Percentiles rank a stretch among this genome's conserved stretches.
Evolutionary conservation across 2,329 filamentous ascomycete genomes (phyloP).

Genomic region (Fusarium nisikadoi): DNA sequence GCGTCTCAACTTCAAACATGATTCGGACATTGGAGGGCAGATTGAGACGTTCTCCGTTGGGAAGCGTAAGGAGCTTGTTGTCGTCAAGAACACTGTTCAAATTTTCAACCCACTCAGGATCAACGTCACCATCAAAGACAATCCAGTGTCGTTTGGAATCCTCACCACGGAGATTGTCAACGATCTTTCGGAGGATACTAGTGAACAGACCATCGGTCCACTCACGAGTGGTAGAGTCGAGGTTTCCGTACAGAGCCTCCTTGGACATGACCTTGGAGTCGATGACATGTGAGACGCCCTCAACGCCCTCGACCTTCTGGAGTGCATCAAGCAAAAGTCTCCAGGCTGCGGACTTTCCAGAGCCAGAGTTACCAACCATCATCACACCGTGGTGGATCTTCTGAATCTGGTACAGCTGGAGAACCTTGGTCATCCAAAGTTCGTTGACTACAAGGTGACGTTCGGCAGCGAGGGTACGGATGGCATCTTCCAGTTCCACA

Average conservation of each 20-base stretch:
- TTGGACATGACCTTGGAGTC: conserved; percentile 99
- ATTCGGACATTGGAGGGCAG: conserved; percentile 95
- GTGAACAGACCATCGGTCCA: conserved; percentile 99
- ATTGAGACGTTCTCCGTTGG: conserved; percentile 97
- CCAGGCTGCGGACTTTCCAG: conserved; percentile 97
- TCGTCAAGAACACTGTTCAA: conserved; percentile 99
- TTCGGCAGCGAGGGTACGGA: conserved; percentile 83
- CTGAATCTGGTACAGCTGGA: conserved; percentile 98
- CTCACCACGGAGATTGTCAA: conserved; percentile 97
- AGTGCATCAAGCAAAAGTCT: conserved; percentile 90
- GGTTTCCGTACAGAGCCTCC: conserved; percentile 92
- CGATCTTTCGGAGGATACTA: conserved; percentile 96
- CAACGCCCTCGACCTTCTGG: conserved; percentile 88
- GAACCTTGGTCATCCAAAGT: conserved; percentile 95
- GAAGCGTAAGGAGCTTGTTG: conserved; percentile 96
- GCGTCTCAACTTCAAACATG: conserved; percentile 99
- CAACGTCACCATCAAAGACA: conserved; percentile 98
- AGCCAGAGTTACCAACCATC: conserved; percentile 99
- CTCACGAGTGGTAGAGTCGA: conserved; percentile 96
- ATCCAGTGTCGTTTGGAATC: conserved; percentile 99
- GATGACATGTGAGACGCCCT: conserved; percentile 96
- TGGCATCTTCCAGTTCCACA: conserved; percentile 80
- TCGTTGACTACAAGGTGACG: conserved; percentile 91
- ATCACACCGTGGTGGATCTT: conserved; percentile 99
- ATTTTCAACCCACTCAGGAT: conserved; percentile 99